Percentiles rank a stretch among this genome's conserved stretches.
Evolutionary conservation across 169 alveolate species (phyloP).

Genomic region (Perkinsus olseni): DNA sequence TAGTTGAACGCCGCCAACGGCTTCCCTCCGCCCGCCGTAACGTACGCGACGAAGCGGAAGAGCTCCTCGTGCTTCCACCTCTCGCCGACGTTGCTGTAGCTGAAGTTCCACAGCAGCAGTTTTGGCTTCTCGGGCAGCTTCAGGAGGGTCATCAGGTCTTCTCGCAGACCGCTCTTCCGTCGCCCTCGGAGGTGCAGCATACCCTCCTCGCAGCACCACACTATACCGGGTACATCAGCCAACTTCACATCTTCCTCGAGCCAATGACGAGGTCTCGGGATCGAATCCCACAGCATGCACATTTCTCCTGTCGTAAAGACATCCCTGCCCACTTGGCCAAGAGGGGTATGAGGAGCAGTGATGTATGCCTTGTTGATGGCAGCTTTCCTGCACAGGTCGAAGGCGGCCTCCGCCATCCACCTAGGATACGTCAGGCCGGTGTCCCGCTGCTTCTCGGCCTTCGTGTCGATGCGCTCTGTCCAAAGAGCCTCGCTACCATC

Average conservation of each 20-base stretch:
- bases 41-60: neutral
- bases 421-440: neutral
- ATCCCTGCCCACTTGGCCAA: neutral
- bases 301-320: neutral
- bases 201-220: neutral
- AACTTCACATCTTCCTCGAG: neutral
- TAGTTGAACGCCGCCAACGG: neutral
- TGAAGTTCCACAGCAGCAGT: neutral
- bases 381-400: neutral
- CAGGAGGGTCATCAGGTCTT: neutral
- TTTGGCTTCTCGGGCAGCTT: neutral
- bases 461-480: neutral
- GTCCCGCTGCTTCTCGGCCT: neutral
- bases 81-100: neutral
- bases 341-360: neutral
- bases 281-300: neutral
- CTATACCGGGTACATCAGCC: neutral
- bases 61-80: neutral
- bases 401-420: neutral
- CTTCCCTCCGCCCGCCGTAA: neutral
- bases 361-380: neutral
- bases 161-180: neutral
- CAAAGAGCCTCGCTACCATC: neutral
- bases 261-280: neutral
- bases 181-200: neutral